Evolutionary conservation across 805 yeast species (phyloP).

Genomic region (Starmerella sp.): DNA sequence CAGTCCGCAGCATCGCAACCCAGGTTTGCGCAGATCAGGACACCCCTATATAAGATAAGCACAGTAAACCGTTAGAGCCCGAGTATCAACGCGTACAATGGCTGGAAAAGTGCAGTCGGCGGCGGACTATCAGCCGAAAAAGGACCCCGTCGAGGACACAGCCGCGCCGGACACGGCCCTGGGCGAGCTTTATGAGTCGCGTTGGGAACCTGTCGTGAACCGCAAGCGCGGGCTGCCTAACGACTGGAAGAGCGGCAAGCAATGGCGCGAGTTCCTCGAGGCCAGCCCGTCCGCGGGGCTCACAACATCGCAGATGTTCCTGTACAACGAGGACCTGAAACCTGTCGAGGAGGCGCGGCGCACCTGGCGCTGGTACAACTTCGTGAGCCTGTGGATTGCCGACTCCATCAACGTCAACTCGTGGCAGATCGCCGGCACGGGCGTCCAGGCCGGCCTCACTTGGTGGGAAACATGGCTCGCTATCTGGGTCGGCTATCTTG

Average conservation of each 20-base stretch:
- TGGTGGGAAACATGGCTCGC: constrained; percentile 92
- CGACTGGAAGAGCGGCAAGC: constrained; percentile 8
- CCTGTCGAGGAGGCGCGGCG: constrained; percentile 42
- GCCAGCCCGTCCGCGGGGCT: constrained; percentile 33
- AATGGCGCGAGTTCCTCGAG: constrained; percentile 22
- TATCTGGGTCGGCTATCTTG: constrained; percentile 72
- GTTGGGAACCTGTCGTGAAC: constrained; percentile 3
- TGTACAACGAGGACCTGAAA: constrained; percentile 62
- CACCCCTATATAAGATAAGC: no score
- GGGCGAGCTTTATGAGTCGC: neutral
- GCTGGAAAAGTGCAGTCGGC: neutral
- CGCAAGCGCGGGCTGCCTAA: constrained; percentile 5
- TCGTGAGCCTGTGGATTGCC: constrained; percentile 72
- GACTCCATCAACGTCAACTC: constrained; percentile 85
- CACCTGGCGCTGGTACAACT: constrained; percentile 80
- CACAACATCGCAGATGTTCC: constrained; percentile 49
- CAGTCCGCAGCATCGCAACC: neutral
- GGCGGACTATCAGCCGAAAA: neutral
- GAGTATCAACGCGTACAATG: neutral
- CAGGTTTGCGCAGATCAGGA: neutral
- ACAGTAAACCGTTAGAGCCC: no score
- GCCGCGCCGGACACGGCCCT: neutral
- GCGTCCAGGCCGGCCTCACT: constrained; percentile 60
- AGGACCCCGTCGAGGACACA: neutral
- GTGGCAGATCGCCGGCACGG: constrained; percentile 85